Conservation (phyloP, 345 rosid genomes). For the Dipteronia sinensis region DNA sequence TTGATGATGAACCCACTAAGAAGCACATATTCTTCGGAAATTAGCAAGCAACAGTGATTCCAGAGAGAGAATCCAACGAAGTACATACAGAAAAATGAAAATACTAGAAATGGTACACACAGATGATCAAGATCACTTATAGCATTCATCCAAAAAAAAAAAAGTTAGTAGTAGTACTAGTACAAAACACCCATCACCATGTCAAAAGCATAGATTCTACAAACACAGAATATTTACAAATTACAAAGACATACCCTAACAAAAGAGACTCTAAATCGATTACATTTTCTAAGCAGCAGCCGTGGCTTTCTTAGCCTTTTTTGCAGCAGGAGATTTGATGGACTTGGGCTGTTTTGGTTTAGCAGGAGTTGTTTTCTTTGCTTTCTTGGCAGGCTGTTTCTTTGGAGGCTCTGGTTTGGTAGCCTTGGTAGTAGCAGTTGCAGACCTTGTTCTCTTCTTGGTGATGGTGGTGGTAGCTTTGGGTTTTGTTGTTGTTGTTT, state of each 20-base stretch:
- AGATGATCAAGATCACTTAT: too few species aligned
- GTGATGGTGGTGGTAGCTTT: neutral
- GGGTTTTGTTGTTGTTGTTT: neutral
- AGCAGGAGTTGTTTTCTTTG: constrained; percentile 37
- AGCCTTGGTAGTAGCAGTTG: constrained; percentile 21
- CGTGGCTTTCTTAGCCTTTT: constrained; percentile 46
- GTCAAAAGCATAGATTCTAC: neutral
- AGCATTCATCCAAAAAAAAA: too few species aligned
- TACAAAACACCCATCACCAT: neutral
- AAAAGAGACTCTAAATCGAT: neutral
- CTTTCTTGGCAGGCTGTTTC: constrained; percentile 26
- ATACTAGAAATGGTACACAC: too few species aligned
- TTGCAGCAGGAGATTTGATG: constrained; percentile 44
- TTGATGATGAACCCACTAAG: too few species aligned
- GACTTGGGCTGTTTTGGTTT: constrained; percentile 50
- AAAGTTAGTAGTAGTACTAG: neutral
- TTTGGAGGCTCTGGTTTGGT: constrained; percentile 35
- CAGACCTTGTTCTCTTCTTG: constrained; percentile 17
- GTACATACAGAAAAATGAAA: too few species aligned
- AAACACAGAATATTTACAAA: neutral
- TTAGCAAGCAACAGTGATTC: too few species aligned
- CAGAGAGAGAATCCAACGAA: too few species aligned
- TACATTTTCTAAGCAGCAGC: constrained; percentile 29
- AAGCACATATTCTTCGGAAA: too few species aligned
- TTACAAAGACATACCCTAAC: neutral